Evolutionary conservation across 129 eudicot genomes (phyloP).

Genomic region (Solidago caesia): DNA sequence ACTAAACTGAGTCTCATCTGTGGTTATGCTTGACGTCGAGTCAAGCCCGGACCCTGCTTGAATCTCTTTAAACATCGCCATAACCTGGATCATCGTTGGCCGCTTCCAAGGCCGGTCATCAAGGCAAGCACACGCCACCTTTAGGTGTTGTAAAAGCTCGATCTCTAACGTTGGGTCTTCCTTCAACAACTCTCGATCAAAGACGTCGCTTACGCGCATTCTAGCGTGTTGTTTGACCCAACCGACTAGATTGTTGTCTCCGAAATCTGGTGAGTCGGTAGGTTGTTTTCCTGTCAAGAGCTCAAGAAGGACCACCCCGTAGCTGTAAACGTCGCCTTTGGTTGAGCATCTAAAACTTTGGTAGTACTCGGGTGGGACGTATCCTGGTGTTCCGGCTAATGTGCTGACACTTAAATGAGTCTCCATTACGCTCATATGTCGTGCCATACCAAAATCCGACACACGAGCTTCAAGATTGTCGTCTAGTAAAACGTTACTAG

Average conservation of each 20-base stretch:
- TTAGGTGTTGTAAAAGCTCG: constrained; percentile 77
- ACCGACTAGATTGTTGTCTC: constrained; percentile 92
- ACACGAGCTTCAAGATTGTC: constrained; percentile 84
- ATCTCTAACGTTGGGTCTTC: constrained; percentile 69
- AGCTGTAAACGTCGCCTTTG: constrained; percentile 93
- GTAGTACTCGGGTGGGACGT: constrained; percentile 97
- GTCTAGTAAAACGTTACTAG: constrained; percentile 85
- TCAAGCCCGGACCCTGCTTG: constrained; percentile 89
- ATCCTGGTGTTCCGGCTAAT: constrained; percentile 93
- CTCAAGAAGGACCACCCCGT: constrained; percentile 91
- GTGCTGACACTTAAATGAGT: constrained; percentile 98
- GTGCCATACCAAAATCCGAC: constrained; percentile 97
- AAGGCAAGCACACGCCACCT: constrained; percentile 80
- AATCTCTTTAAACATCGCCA: constrained; percentile 92
- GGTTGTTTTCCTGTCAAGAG: constrained; percentile 86
- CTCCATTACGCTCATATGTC: constrained; percentile 89
- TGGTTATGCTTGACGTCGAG: constrained; percentile 53
- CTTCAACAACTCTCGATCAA: constrained; percentile 60
- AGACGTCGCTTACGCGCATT: constrained; percentile 53
- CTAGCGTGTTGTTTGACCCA: constrained; percentile 82
- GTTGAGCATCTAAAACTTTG: constrained; percentile 90
- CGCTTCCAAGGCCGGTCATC: constrained; percentile 87
- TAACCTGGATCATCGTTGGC: constrained; percentile 94
- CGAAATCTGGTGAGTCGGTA: constrained; percentile 86
- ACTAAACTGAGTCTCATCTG: constrained; percentile 49